A percentile compares a stretch with the other conserved stretches of the same genome.
Conservation (phyloP, 495 filamentous ascomycete species). For the Podospora bellae-mahoneyi region DNA sequence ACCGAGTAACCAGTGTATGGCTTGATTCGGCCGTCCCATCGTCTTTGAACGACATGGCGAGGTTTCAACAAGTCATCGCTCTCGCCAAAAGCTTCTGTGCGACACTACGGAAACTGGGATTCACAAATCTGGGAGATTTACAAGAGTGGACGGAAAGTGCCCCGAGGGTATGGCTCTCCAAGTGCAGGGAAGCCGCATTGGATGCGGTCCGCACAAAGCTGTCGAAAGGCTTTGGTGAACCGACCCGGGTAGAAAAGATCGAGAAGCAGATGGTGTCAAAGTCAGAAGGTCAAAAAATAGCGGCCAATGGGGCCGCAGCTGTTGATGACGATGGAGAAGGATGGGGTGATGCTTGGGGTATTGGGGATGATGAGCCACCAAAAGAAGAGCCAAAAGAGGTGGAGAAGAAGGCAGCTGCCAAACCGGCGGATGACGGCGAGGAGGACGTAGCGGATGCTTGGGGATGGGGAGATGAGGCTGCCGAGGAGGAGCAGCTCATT, state of each 20-base stretch:
- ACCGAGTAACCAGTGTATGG: conserved; percentile 66
- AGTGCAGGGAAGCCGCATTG: conserved; percentile 71
- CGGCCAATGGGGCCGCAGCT: conserved; percentile 48
- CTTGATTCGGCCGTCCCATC: conserved; percentile 72
- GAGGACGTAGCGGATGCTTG: conserved; percentile 56
- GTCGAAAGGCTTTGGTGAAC: conserved; percentile 56
- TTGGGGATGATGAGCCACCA: conserved; percentile 43
- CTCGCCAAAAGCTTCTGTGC: conserved; percentile 60
- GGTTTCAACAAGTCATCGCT: conserved; percentile 63
- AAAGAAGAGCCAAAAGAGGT: conserved; percentile 24
- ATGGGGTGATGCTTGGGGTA: conserved; percentile 75
- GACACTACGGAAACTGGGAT: conserved; percentile 57
- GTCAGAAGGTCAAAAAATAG: conserved; percentile 59
- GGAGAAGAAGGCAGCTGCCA: neutral
- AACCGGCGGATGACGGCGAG: conserved; percentile 26
- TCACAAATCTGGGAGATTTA: conserved; percentile 66
- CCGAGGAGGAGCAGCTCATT: conserved; percentile 29
- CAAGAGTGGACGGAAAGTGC: conserved; percentile 76
- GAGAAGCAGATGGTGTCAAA: conserved; percentile 76
- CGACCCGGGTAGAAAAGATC: conserved; percentile 70
- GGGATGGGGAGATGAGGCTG: conserved; percentile 58
- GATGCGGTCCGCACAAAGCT: conserved; percentile 68
- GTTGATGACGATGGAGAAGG: conserved; percentile 54
- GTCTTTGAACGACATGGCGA: conserved; percentile 61
- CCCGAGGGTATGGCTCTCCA: conserved; percentile 80